These are phyloP conservation scores for Cupressus sempervirens DNA, from an alignment of 75 land plant genomes.

Conservation along the genomic window DNA sequence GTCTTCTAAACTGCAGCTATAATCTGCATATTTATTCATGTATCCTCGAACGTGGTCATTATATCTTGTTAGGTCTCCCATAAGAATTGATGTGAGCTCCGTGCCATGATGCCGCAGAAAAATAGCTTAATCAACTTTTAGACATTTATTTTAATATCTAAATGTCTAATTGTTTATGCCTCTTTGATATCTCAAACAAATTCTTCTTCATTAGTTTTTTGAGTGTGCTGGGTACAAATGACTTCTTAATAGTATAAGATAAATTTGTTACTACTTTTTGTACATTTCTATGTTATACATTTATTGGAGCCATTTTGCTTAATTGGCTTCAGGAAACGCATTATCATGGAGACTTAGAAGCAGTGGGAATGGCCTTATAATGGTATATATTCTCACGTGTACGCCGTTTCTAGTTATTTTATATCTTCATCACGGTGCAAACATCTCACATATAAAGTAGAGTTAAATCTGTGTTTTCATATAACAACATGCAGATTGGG, in stretches of 20 bases:
- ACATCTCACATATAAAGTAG: neutral
- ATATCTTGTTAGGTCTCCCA: neutral
- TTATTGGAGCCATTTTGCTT: neutral
- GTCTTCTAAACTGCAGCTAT: too few relatives aligned
- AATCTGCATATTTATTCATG: too few relatives aligned
- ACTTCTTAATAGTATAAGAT: neutral
- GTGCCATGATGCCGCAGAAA: neutral
- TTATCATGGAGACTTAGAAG: neutral
- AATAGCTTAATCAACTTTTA: neutral
- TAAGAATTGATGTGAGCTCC: too few relatives aligned
- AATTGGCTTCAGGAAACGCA: neutral
- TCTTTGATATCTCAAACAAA: neutral
- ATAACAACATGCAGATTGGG: constrained; percentile 3
- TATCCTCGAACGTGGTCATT: neutral
- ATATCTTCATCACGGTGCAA: neutral
- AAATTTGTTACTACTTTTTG: neutral
- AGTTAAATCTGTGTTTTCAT: neutral
- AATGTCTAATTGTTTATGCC: neutral
- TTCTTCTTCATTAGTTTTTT: neutral
- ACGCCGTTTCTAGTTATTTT: neutral
- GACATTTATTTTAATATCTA: neutral
- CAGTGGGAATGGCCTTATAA: neutral
- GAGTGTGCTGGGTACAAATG: neutral
- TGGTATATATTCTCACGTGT: neutral
- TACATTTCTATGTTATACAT: neutral